Evolutionary conservation across 805 yeast species (phyloP), one percentile per base, ranked within the genome.

Genomic region (Candida ovalis): DNA sequence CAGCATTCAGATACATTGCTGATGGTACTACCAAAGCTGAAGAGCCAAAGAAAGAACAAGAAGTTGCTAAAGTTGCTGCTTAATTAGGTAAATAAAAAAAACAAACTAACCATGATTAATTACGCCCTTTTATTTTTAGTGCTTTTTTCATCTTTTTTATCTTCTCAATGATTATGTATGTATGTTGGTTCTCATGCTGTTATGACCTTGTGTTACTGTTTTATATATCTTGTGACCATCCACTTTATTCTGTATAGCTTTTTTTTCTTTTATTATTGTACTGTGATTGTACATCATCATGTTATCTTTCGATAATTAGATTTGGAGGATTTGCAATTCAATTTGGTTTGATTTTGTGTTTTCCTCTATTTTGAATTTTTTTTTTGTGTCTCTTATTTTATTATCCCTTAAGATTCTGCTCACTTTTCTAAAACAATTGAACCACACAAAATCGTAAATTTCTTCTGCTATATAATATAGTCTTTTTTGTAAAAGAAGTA

Each of bases 1-100:
- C 82, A 60, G 78, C 83, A 22, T 47, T 81, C 44, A 68, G 76
- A 49, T 85, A 88, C 66, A 74, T 88, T 45, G 45, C 81, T 28
- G 72, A 73, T 47, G 88, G 89, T 21, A 47, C 54, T 12, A 53
- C 55, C 9, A 28, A 43, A 8, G 18, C 37, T 8, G 25, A n/a
- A n/a, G n/a, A 32, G 36, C 42, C 15, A 12, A 40, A 41, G 10
- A 45, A 46, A 22, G 41, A 13, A 6, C 12, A 43, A 15, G 48
- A 46, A 18, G 43, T 17, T 4, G 15, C 15, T 30, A 30, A 44
- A 19, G 45, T 45, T 40, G 52, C 47, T 15, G 24, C 40, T 33
- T 40, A 33, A 28, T 18, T 13, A 30, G 28, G 28, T n/a, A n/a
- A n/a, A n/a, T n/a, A 7, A 15, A 21, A 27, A 13, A 27, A 9